These are phyloP conservation scores for Tricladium varicosporioides DNA, from an alignment of 2,329 filamentous ascomycete genomes.

Conservation along the genomic window DNA sequence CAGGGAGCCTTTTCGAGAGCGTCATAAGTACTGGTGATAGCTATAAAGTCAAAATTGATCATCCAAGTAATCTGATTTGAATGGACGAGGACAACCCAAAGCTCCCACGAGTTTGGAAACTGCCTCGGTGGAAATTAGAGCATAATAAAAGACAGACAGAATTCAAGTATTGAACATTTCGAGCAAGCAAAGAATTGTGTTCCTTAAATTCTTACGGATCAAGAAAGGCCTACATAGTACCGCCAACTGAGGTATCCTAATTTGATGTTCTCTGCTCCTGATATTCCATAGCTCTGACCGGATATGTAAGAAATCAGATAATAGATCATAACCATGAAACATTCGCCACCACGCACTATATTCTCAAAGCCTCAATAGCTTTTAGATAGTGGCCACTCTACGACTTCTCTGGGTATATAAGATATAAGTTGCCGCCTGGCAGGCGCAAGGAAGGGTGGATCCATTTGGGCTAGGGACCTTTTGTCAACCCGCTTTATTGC, in stretches of 20 bases:
- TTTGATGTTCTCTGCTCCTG: background rate
- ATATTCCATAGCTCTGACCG: background rate
- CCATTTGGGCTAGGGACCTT: too few relatives aligned
- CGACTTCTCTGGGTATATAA: too few relatives aligned
- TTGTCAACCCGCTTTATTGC: too few relatives aligned
- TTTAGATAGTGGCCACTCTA: background rate
- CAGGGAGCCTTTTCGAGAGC: conserved; percentile 6
- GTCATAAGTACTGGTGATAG: background rate
- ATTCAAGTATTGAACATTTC: background rate
- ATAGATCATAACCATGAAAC: background rate
- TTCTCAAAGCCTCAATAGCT: background rate
- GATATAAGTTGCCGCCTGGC: too few relatives aligned
- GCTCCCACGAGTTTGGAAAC: background rate
- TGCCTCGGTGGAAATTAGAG: background rate
- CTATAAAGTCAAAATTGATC: conserved; percentile 37
- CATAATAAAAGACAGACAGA: background rate
- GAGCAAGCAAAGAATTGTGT: background rate
- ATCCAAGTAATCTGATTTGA: conserved; percentile 1
- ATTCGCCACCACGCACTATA: background rate
- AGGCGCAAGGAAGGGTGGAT: too few relatives aligned
- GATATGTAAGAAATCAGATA: background rate
- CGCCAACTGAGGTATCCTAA: background rate
- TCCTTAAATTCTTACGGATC: background rate
- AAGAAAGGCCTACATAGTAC: background rate
- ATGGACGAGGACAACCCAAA: background rate